phyloP scores from a whole-genome alignment of 2,329 filamentous ascomycete species.

The Xylariaceae sp. region DNA sequence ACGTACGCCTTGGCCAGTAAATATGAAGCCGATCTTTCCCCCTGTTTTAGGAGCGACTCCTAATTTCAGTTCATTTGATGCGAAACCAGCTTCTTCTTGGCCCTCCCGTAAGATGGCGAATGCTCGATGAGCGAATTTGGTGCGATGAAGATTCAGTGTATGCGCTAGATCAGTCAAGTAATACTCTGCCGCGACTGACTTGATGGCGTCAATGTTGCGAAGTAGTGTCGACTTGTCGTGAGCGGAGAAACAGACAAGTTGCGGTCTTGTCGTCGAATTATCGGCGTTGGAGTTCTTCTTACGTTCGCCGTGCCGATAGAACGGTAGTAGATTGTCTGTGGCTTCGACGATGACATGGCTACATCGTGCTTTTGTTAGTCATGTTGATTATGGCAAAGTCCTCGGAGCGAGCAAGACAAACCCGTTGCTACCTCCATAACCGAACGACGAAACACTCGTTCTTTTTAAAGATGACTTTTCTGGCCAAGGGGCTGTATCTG shows the following conservation, averaged over 20 bases:
- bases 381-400: no score
- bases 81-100: constrained; percentile 6
- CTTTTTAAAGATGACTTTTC: constrained; percentile 12
- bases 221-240: constrained; percentile 21
- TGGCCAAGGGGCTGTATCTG: constrained; percentile 18
- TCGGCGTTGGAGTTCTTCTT: constrained; percentile 11
- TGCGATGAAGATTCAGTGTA: constrained; percentile 19
- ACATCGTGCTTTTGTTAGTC: no score
- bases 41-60: constrained; percentile 2
- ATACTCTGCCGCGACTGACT: constrained; percentile 16
- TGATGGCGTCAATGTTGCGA: constrained; percentile 20
- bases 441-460: constrained; percentile 21
- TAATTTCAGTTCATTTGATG: neutral
- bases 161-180: constrained; percentile 18
- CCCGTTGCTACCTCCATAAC: constrained; percentile 21
- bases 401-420: constrained; percentile 2
- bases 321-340: constrained; percentile 16
- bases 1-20: constrained; percentile 28
- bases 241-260: constrained; percentile 21
- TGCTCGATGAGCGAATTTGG: constrained; percentile 7
- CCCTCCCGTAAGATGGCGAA: constrained; percentile 14
- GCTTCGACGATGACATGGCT: constrained; percentile 9
- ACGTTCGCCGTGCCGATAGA: constrained; percentile 15
- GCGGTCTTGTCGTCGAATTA: constrained; percentile 11
- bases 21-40: constrained; percentile 16